Conservation (phyloP, 192 early-diverging fungal species). For the Oehlia diaphana region DNA sequence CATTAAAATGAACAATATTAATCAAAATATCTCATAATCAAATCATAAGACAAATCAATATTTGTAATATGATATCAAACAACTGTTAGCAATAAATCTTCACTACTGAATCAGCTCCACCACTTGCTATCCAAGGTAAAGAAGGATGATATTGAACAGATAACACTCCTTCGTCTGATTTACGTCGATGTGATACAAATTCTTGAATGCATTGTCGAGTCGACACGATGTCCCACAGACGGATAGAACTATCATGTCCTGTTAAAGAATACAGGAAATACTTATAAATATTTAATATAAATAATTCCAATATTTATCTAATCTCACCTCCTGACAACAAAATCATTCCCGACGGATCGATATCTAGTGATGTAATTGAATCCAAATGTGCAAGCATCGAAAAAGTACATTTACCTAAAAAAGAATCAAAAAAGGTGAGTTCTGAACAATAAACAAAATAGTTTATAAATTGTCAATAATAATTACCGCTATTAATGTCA, state of each 20-base stretch:
- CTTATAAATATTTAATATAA: not conserved
- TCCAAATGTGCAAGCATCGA: slow-evolving; percentile 70
- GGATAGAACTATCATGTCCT: slow-evolving; percentile 77
- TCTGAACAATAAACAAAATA: not conserved
- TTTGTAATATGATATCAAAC: not conserved
- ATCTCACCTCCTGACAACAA: slow-evolving; percentile 64
- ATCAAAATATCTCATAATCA: too few species aligned
- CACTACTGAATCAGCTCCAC: slow-evolving; percentile 61
- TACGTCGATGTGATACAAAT: slow-evolving; percentile 65
- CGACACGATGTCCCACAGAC: slow-evolving; percentile 72
- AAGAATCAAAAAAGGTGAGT: not conserved
- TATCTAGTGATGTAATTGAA: slow-evolving; percentile 62
- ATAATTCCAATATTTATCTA: not conserved
- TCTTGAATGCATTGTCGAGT: slow-evolving; percentile 70
- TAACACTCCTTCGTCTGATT: slow-evolving; percentile 77
- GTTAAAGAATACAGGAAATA: slow-evolving; percentile 18
- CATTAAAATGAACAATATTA: not conserved
- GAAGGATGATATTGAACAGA: slow-evolving; percentile 57
- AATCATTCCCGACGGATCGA: slow-evolving; percentile 61
- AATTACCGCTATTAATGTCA: slow-evolving; percentile 69
- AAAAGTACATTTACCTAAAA: slow-evolving; percentile 58
- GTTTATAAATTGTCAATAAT: not conserved
- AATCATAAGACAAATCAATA: not conserved
- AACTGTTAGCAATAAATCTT: slow-evolving; percentile 39
- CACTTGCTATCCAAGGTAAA: slow-evolving; percentile 54